phyloP scores from a whole-genome alignment of 2,329 filamentous ascomycete genomes.

The Tolypocladium ophioglossoides region DNA sequence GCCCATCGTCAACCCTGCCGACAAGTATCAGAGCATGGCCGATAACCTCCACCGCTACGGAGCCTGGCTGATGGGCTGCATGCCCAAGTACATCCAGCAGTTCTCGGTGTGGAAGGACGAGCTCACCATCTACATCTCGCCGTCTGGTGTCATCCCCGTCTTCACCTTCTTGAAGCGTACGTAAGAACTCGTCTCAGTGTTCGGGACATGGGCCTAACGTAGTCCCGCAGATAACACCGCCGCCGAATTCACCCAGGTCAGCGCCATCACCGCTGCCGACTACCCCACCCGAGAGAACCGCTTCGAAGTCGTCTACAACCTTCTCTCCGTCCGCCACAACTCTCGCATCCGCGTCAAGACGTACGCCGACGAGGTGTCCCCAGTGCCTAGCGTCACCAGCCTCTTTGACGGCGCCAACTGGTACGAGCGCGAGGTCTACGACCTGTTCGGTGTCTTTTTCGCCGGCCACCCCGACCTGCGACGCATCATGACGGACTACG shows the following conservation, averaged over 20 bases:
- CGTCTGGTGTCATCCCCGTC: constrained; percentile 78
- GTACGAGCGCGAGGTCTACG: constrained; percentile 98
- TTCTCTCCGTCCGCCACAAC: constrained; percentile 93
- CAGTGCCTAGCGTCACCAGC: constrained; percentile 76
- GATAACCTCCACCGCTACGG: constrained; percentile 89
- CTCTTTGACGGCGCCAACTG: constrained; percentile 95
- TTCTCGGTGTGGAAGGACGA: constrained; percentile 99
- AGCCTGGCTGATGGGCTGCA: constrained; percentile 88
- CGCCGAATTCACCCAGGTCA: constrained; percentile 90
- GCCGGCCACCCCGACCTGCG: constrained; percentile 87
- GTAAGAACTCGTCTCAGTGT: constrained; percentile 7
- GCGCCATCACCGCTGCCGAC: constrained; percentile 88
- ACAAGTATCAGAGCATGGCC: constrained; percentile 83
- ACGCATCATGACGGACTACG: constrained; percentile 98
- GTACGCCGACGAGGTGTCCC: constrained; percentile 91
- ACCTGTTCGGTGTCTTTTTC: constrained; percentile 97
- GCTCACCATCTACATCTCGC: constrained; percentile 85
- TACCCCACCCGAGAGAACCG: constrained; percentile 92
- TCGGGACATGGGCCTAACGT: background rate
- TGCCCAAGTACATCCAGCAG: constrained; percentile 98
- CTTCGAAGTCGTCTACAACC: constrained; percentile 97
- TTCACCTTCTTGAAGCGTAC: constrained; percentile 84
- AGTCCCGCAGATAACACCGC: constrained; percentile 70
- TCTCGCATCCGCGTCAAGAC: constrained; percentile 96
- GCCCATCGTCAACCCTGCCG: constrained; percentile 79